Percentiles rank a stretch among this genome's conserved stretches.
Conservation (phyloP, 2,329 filamentous ascomycete species). For the Ceratocystis papillata region DNA sequence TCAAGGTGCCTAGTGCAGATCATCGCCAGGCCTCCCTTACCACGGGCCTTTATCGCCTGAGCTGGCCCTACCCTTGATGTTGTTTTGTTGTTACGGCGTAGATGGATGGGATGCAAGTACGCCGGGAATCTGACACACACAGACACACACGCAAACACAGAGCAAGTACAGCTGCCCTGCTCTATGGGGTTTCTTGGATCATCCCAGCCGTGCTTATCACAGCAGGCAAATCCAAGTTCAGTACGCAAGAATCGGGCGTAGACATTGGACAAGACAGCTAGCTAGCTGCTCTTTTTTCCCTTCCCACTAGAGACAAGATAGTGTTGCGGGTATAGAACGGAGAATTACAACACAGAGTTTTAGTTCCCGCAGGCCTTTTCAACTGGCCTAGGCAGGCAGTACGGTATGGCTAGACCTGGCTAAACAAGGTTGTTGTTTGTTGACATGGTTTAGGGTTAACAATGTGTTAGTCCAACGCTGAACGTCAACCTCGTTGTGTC, state of each 20-base stretch:
- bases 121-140: neutral
- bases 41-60: neutral
- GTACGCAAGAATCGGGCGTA: neutral
- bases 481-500: neutral
- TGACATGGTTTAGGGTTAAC: neutral
- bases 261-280: neutral
- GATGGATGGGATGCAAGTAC: neutral
- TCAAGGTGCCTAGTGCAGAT: neutral
- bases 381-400: neutral
- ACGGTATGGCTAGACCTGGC: neutral
- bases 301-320: neutral
- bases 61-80: neutral
- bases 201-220: constrained; percentile 5
- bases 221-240: neutral
- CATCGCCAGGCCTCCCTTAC: neutral
- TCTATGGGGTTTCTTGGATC: neutral
- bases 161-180: neutral
- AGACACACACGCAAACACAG: neutral
- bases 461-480: neutral
- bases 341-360: neutral
- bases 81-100: neutral
- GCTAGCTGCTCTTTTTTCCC: neutral
- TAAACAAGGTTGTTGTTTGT: neutral
- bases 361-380: neutral
- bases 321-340: neutral